Evolutionary conservation across 2,329 filamentous ascomycete genomes (phyloP).

Genomic region (Exophiala oligosperma): DNA sequence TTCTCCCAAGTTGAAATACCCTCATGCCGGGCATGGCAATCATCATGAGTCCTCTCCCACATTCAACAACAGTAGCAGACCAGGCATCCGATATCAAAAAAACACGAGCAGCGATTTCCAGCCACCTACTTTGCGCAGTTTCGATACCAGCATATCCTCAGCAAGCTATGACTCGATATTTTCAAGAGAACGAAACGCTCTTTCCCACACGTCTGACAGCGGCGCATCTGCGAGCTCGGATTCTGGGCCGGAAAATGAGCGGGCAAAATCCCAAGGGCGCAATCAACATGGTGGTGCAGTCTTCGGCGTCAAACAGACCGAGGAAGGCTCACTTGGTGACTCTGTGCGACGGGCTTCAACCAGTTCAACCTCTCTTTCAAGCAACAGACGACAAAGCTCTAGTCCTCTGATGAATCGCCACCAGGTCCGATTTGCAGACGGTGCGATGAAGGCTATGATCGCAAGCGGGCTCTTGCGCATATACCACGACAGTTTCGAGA

Average conservation of each 20-base stretch:
- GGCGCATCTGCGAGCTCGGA: slow-evolving; percentile 10
- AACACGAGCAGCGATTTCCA: not conserved
- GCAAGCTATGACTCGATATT: slow-evolving; percentile 6
- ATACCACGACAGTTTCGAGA: slow-evolving; percentile 26
- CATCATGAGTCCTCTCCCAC: too few relatives aligned
- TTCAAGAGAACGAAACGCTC: not conserved
- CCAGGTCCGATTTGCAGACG: slow-evolving; percentile 33
- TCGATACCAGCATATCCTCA: slow-evolving; percentile 12
- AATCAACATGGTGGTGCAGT: not conserved
- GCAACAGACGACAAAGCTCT: not conserved
- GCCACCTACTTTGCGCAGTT: not conserved
- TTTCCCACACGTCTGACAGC: not conserved
- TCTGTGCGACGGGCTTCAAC: not conserved
- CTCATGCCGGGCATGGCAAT: too few relatives aligned
- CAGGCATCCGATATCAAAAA: not conserved
- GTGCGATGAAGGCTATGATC: slow-evolving; percentile 40
- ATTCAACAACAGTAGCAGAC: too few relatives aligned
- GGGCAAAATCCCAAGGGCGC: not conserved
- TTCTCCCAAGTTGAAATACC: too few relatives aligned
- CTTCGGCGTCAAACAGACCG: not conserved
- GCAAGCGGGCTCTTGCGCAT: slow-evolving; percentile 30
- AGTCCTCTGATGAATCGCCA: slow-evolving; percentile 7
- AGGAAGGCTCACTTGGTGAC: not conserved
- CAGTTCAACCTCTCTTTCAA: not conserved
- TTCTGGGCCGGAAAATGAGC: slow-evolving; percentile 6